Conservation (phyloP, 2,329 filamentous ascomycete species). For the Ascochyta koolunga region DNA sequence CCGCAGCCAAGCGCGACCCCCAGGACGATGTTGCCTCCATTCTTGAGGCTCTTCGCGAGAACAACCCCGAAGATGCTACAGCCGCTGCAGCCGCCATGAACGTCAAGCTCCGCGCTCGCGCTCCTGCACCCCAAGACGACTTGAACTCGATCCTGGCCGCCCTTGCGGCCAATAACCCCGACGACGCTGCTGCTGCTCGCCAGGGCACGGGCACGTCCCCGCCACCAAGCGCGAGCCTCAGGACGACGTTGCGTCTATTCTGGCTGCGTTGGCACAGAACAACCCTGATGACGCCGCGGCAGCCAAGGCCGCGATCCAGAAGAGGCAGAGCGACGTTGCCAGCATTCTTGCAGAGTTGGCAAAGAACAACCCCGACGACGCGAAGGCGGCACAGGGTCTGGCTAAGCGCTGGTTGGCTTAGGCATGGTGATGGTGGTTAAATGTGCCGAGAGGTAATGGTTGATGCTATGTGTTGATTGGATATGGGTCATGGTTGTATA, state of each 20-base stretch:
- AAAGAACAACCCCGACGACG: slow-evolving; percentile 27
- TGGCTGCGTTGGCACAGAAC: slow-evolving; percentile 21
- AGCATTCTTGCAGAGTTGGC: slow-evolving; percentile 27
- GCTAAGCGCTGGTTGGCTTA: slow-evolving; percentile 24
- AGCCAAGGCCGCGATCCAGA: slow-evolving; percentile 18
- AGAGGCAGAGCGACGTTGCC: slow-evolving; percentile 25
- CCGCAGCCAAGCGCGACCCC: slow-evolving; percentile 18
- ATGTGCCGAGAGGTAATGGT: neutral
- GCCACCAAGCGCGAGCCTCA: slow-evolving; percentile 10
- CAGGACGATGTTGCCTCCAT: slow-evolving; percentile 35
- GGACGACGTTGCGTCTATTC: slow-evolving; percentile 20
- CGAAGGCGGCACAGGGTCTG: slow-evolving; percentile 20
- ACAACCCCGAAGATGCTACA: slow-evolving; percentile 37
- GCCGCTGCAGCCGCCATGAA: slow-evolving; percentile 33
- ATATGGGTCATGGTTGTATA: slow-evolving; percentile 2
- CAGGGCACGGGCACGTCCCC: slow-evolving; percentile 8
- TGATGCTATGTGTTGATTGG: neutral
- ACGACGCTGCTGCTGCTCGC: slow-evolving; percentile 30
- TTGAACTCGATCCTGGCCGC: slow-evolving; percentile 30
- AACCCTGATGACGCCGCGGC: slow-evolving; percentile 27
- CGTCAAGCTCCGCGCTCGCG: slow-evolving; percentile 30
- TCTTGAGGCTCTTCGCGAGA: slow-evolving; percentile 35
- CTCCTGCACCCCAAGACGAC: slow-evolving; percentile 28
- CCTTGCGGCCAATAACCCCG: slow-evolving; percentile 31
- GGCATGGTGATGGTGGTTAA: neutral